Evolutionary conservation across 768 basidiomycete genomes (phyloP).

Genomic region (Termitomyces sp.): DNA sequence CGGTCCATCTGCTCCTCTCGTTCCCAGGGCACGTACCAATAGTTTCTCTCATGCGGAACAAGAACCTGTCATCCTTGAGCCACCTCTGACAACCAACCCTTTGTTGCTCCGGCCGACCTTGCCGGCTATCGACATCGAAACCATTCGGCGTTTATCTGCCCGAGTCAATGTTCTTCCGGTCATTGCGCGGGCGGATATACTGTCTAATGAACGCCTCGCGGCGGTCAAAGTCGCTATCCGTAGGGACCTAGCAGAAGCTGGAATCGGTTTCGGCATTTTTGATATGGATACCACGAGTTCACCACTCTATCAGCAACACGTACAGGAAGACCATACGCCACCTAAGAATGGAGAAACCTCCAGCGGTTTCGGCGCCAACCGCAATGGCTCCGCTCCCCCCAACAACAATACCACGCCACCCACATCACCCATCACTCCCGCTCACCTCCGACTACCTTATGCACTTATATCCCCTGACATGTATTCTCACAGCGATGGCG

Average conservation of each 20-base stretch:
- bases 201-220: slow-evolving; percentile 78
- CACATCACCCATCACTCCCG: slow-evolving; percentile 58
- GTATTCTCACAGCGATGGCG: slow-evolving; percentile 83
- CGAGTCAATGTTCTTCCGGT: slow-evolving; percentile 89
- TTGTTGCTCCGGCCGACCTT: slow-evolving; percentile 64
- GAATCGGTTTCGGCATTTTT: slow-evolving; percentile 88
- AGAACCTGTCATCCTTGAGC: slow-evolving; percentile 78
- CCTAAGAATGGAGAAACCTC: slow-evolving; percentile 47
- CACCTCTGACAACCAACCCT: slow-evolving; percentile 72
- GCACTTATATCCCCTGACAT: slow-evolving; percentile 81
- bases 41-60: slow-evolving; percentile 70
- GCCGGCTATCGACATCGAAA: slow-evolving; percentile 66
- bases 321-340: slow-evolving; percentile 41
- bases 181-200: slow-evolving; percentile 74
- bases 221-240: slow-evolving; percentile 79
- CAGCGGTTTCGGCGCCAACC: slow-evolving; percentile 48
- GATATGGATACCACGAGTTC: slow-evolving; percentile 53
- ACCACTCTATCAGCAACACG: slow-evolving; percentile 40
- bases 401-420: slow-evolving; percentile 56
- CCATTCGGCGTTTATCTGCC: slow-evolving; percentile 75
- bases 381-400: slow-evolving; percentile 50
- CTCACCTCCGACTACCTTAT: slow-evolving; percentile 71
- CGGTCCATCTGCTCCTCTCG: slow-evolving; percentile 62
- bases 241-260: slow-evolving; percentile 76
- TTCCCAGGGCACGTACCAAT: slow-evolving; percentile 65